Base-by-base conservation (phyloP, 441 rosid genomes). In the Macaranga tanarius region DNA sequence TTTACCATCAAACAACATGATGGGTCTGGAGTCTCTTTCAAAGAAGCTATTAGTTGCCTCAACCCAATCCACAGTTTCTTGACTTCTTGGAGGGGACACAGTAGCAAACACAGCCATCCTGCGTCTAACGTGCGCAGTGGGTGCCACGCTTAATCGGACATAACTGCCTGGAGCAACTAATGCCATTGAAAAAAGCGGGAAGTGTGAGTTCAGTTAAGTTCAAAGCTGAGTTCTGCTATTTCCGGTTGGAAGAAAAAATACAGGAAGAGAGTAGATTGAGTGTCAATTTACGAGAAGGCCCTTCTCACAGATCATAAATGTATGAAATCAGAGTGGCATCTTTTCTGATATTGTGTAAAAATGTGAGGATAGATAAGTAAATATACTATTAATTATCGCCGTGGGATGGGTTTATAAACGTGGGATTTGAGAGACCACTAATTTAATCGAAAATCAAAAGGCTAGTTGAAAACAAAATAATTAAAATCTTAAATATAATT, bases 1-100 rank as follows among this genome's bases (percentile, higher is more conserved):
- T 45, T 60, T 81, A 92, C 97, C 97, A 48, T 95, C 97, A 67
- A 89, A 90, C 73, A 95, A 73, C 97, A 90, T 90, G 84, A 94
- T 90, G 54, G 99, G 97, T 65, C 97, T 84, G 17, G 92, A 79
- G 76, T 92, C 97, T 61, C 73, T 75, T 44, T 90, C 87, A 71
- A 94, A 94, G 79, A 84, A 92, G 85, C 87, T 81, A 38, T 89
- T 81, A 71, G 92, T 89, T 67, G 87, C 91, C 66, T 85, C 86
- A 2, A 76, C 83, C 88, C 90, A 86, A 70, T 86, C 81, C 51
- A 81, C 85, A 2, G 82, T 62, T 57, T 79, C 48, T 23, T 16
- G 50, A 20, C 31, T 76, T 3, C 31, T 76, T 6, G 76, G 77
- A 51, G 86, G 79, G 26, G 84, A 74, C 7, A 79, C 70, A 13